Evolutionary conservation across 2,329 filamentous ascomycete genomes (phyloP), one percentile per base, ranked within the genome.

Genomic region (Grosmannia clavigera): DNA sequence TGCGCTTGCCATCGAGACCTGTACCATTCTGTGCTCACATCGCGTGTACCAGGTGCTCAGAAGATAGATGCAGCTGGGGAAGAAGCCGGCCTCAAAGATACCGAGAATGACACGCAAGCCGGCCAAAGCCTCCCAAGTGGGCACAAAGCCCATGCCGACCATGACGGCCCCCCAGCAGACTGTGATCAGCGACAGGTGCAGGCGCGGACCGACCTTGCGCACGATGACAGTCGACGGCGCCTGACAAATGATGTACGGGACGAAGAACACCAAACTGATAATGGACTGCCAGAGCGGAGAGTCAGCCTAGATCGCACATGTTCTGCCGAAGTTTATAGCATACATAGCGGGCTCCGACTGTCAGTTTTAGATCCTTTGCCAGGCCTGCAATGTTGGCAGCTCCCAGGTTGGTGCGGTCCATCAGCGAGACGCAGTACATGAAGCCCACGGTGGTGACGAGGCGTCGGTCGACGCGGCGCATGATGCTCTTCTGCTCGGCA

Each of bases 321-420:
- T 31, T 31, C n/a, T 16, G 14, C 11, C 29, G 27, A 29, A 27
- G 14, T 2, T 38, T n/a, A 38, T 3, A 35, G 64, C 74, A 66
- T 60, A 77, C 76, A 55, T 78, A 79, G 67, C 76, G 73, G 58
- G 75, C 74, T 6, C 73, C 75, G 1, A 74, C 68, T 5, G 51
- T 53, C 1, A 83, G 70, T 3, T 67, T 55, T 31, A 83, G 70
- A 55, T 83, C 81, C 1, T 63, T 64, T 19, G 68, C 66, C 78
- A 83, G 81, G 58, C 81, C 88, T 25, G 89, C 88, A 69, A 92
- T 86, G 54, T 82, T 82, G 50, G 87, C 88, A 27, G 82, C 77
- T n/a, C 82, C 82, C 69, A 92, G 73, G 70, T 92, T 92, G 2
- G 86, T 90, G 38, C 89, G 78, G 68, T 94, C 89, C 83, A 92